phyloP scores from a whole-genome alignment of 1,284 basidiomycete genomes.

The Cryptococcus sp. region DNA sequence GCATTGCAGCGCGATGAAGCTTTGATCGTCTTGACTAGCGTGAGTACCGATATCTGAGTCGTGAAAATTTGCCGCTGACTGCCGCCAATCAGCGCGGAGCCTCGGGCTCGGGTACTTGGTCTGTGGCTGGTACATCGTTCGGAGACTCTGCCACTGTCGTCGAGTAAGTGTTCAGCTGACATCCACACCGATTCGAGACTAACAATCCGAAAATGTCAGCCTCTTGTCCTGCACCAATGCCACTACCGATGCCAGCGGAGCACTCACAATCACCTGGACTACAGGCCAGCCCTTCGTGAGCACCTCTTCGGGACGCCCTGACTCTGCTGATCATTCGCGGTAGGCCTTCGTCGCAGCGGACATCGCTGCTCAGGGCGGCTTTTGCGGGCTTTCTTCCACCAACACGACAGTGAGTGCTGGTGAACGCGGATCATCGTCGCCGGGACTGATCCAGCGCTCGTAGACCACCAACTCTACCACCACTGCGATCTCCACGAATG shows the following conservation, averaged over 20 bases:
- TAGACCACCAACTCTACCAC: too few relatives aligned
- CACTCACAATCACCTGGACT: conserved; percentile 33
- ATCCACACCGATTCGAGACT: not conserved
- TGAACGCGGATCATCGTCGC: too few relatives aligned
- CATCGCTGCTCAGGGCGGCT: conserved; percentile 16
- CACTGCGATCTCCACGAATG: conserved; percentile 1
- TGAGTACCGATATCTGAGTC: conserved; percentile 39
- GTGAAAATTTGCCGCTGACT: conserved; percentile 8
- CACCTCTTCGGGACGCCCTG: not conserved
- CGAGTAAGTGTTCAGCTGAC: conserved; percentile 23
- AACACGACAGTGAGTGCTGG: too few relatives aligned
- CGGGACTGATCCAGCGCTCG: too few relatives aligned
- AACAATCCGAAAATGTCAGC: conserved; percentile 11
- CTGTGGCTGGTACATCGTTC: conserved; percentile 21
- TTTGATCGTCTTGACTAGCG: conserved; percentile 70
- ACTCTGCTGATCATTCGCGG: not conserved
- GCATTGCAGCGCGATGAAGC: conserved; percentile 68
- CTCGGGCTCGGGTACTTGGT: conserved; percentile 19
- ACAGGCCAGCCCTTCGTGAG: conserved; percentile 36
- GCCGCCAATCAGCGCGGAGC: conserved; percentile 21
- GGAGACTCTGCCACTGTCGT: conserved; percentile 24
- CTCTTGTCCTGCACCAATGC: conserved; percentile 33
- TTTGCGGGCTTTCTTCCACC: conserved; percentile 15
- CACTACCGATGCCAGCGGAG: conserved; percentile 24
- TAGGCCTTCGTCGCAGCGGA: conserved; percentile 24